Evolutionary conservation across 2,329 filamentous ascomycete genomes (phyloP), one percentile per base, ranked within the genome.

Genomic region (Sclerotinia subarctica): DNA sequence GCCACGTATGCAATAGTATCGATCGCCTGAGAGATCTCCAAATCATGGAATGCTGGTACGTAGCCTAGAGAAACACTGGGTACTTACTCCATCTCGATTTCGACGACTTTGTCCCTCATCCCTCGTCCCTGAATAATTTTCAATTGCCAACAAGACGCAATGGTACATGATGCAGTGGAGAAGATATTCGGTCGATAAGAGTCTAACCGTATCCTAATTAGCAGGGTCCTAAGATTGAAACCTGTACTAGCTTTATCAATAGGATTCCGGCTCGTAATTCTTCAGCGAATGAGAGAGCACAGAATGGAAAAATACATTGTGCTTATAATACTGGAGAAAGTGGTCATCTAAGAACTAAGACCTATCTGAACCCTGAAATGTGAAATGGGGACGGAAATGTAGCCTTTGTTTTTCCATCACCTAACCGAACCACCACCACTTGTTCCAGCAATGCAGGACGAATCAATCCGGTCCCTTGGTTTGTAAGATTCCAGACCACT

Each of bases 1-100:
- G 63, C 63, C 63, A 66, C 63, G 63, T 58, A 66, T 66, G 29
- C 63, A 65, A 10, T 32, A 32, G 15, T 35, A 35, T 58, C 10
- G 21, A 63, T 51, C 32, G n/a, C 29, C 59, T 13, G n/a, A 51
- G 46, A 51, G 13, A 24, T 42, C 21, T 51, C 59, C 15, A 63
- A 51, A 35, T 51, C 46, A 26, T 38, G 46, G 46, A 24, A 11
- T 19, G 2, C 32, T 38, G 46, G 46, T 21, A 38, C 59, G 19
- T 26, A 26, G 29, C 29, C 26, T 26, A 51, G 46, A 58, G 38
- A 65, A 58, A 58, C 8, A 47, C 47, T 26, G 26, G 29, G 17
- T 38, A 49, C 58, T 38, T 21, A 11, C 24, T 42, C 38, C 38
- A 42, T 42, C 38, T 17, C 15, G 44, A 35, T 51, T 17, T 38